These are phyloP conservation scores for Helminthosporium solani DNA, from an alignment of 2,329 filamentous ascomycete genomes.

Conservation along the genomic window DNA sequence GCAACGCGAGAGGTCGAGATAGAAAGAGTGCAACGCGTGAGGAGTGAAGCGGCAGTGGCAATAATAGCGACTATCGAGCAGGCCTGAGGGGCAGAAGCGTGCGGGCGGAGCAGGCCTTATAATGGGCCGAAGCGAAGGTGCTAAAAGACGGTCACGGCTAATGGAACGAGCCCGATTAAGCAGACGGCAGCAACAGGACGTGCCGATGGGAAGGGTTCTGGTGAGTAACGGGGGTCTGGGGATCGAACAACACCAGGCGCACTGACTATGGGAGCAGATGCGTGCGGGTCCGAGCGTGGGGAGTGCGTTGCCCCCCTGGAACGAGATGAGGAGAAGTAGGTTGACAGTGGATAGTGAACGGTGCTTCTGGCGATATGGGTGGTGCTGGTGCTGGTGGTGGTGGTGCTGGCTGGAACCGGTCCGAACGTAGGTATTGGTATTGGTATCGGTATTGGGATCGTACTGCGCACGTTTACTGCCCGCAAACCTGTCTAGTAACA, in stretches of 20 bases:
- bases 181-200: no score
- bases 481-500: slow-evolving; percentile 4
- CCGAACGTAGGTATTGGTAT: neutral
- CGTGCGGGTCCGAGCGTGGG: neutral
- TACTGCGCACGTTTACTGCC: neutral
- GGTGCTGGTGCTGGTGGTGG: neutral
- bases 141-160: no score
- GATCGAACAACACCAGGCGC: neutral
- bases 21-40: slow-evolving; percentile 22
- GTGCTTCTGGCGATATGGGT: no score
- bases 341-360: no score
- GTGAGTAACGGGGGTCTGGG: no score
- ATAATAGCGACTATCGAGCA: slow-evolving; percentile 10
- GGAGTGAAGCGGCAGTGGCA: no score
- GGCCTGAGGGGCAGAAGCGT: slow-evolving; percentile 20
- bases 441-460: neutral
- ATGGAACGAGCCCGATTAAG: no score
- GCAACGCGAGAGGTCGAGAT: no score
- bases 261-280: neutral
- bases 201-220: no score
- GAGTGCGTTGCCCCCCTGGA: neutral
- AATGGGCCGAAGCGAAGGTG: neutral
- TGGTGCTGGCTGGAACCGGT: neutral
- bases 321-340: neutral
- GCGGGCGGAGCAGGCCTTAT: neutral